Base-by-base conservation (phyloP, 306 rosid genomes). In the Morella rubra region DNA sequence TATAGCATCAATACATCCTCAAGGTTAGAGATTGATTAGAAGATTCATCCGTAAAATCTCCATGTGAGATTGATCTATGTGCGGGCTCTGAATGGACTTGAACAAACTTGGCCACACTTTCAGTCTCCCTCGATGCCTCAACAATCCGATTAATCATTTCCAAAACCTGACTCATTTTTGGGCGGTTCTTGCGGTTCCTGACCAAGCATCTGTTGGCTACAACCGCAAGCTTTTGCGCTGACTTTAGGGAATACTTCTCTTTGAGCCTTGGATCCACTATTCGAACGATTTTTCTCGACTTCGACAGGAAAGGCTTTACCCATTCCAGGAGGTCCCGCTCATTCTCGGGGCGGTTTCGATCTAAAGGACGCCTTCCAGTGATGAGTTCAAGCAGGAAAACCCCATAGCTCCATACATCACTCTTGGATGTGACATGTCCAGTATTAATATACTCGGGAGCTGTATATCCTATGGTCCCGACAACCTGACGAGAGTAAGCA, bases 391-490 rank as follows among this genome's bases (percentile, higher is more conserved):
- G 83, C 12, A 87, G 84, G 84, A 87, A 87, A 37, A 87, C 73
- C 55, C 91, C 91, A 62, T 83, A 87, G 79, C 89, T 83, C 91
- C 91, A 87, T 27, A 85, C 87, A 58, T 87, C 89, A 18, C 82
- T 85, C 74, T 87, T 87, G 1, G 87, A 71, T 8, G 91, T 87
- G 27, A 87, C 87, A 54, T 80, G 81, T 16, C 91, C 91, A 5
- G 91, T 87, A 73, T 83, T 89, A 59, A 87, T 81, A 68, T 87
- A 87, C 65, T 87, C 91, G 11, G 89, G 91, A 74, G 89, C 91
- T 67, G 91, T 87, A 72, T 87, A 87, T 56, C 89, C 91, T 45
- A 87, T 80, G 19, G 91, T 87, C 78, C 91, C 91, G 32, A 27
- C 32, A 27, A 27, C 32, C 32, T 27, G 32, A 27, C 32, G 32